phyloP scores from a whole-genome alignment of 2,329 filamentous ascomycete species.

The Diaporthe ampelina region DNA sequence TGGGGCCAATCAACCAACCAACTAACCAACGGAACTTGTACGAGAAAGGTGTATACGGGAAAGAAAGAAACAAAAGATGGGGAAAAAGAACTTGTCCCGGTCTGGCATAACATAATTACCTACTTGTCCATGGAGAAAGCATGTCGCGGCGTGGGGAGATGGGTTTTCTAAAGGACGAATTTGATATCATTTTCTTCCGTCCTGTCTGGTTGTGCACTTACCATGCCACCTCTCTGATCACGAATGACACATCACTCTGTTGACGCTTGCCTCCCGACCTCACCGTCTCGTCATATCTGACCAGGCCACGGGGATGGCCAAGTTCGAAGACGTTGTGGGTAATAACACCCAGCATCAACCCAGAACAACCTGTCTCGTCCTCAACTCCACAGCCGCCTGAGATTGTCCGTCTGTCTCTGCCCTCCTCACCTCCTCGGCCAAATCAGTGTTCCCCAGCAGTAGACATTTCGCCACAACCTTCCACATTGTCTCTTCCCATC shows the following conservation, averaged over 20 bases:
- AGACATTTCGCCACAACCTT: neutral
- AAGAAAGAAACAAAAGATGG: conserved; percentile 2
- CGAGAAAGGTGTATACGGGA: neutral
- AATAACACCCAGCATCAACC: neutral
- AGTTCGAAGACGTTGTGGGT: no score
- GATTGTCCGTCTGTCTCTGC: rapidly evolving
- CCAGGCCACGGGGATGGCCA: no score
- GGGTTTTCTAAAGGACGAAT: conserved; percentile 24
- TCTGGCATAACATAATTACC: conserved; percentile 23
- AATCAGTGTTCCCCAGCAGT: neutral
- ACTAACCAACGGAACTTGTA: neutral
- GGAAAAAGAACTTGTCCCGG: conserved; percentile 6
- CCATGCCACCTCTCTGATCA: neutral
- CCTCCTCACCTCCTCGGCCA: neutral
- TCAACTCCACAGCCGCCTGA: neutral
- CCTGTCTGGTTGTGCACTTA: neutral
- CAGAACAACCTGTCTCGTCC: neutral
- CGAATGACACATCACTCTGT: neutral
- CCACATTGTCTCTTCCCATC: neutral
- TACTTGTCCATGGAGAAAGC: conserved; percentile 21
- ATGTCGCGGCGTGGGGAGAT: conserved; percentile 15
- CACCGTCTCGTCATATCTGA: no score
- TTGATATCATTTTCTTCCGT: conserved; percentile 16
- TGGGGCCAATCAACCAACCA: neutral
- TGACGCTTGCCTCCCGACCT: neutral